Evolutionary conservation across 1,139 yeast genomes (phyloP).

Genomic region (Geotrichum armillariae): DNA sequence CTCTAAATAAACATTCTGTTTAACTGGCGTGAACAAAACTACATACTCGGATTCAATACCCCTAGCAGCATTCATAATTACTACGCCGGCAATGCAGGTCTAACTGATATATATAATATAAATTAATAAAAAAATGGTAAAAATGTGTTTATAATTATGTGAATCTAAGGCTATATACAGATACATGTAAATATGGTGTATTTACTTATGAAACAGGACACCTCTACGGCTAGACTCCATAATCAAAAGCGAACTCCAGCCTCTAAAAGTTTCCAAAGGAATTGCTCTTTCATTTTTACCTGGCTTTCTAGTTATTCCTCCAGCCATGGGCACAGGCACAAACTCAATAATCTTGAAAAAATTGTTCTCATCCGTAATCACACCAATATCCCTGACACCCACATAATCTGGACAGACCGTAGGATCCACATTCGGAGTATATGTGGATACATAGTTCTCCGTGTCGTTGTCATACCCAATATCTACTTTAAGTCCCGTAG

Average conservation of each 20-base stretch:
- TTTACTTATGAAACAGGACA: not conserved
- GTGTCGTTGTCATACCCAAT: constrained; percentile 6
- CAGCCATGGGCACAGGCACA: constrained; percentile 24
- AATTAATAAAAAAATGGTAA: too few relatives aligned
- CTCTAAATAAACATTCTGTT: too few relatives aligned
- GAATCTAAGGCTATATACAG: not conserved
- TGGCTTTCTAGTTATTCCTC: constrained; percentile 11
- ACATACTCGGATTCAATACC: too few relatives aligned
- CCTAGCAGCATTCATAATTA: too few relatives aligned
- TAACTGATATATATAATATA: too few relatives aligned
- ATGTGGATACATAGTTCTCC: not conserved
- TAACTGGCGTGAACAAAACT: too few relatives aligned
- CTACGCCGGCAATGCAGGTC: too few relatives aligned
- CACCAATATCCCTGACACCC: constrained; percentile 11
- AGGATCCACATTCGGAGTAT: constrained; percentile 6
- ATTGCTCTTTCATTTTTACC: constrained; percentile 8
- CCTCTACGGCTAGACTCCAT: constrained; percentile 18
- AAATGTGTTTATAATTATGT: not conserved
- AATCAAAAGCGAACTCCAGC: constrained; percentile 19
- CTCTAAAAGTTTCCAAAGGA: constrained; percentile 17
- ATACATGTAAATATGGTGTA: not conserved
- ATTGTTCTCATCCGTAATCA: constrained; percentile 4
- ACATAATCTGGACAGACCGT: constrained; percentile 6
- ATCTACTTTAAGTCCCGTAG: constrained; percentile 3
- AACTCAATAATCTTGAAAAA: constrained; percentile 9